Base-by-base conservation (phyloP, 345 rosid genomes). In the Erysimum cheiranthoides region DNA sequence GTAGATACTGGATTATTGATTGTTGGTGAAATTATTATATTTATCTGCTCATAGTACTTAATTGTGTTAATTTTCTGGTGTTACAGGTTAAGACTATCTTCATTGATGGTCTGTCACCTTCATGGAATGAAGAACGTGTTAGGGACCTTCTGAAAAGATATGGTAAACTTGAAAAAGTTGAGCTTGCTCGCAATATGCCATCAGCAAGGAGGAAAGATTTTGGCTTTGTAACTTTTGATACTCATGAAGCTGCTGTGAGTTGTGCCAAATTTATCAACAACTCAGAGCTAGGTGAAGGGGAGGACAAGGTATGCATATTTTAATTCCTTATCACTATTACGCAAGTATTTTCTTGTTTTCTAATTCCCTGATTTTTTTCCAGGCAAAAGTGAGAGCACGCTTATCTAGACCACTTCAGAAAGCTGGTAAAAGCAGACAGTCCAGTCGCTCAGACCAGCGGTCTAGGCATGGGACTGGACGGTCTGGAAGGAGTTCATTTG, bases 111-210 rank as follows among this genome's bases (percentile, higher is more conserved):
- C 83, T 95, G 31, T 86, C 93, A 75, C 86, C 97, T 16, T 82
- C 97, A 52, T 95, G 99, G 99, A 96, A 88, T 76, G 99, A 95
- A 79, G 96, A 95, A 74, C 88, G 71, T 74, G 93, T 95, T 45
- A 82, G 85, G 27, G 87, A 87, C 45, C 81, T 90, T 53, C 75
- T 92, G 32, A 90, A 88, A 84, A 80, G 66, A 62, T 90, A 86
- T 77, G 99, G 99, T 34, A 85, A 84, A 74, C 77, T 95, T 72
- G 97, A 88, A 74, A 95, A 90, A 85, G 66, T 95, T 70, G 99
- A 95, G 83, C 99, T 95, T 88, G 97, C 99, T 1, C 86, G 98
- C 61, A 95, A 90, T 64, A 92, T 95, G 99, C 97, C 97, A 71
- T 89, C 96, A 77, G 99, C 98, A 21, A 89, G 85, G 86, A 87